Evolutionary conservation across 208 protist species (phyloP).

Genomic region (Crithidia bombi): DNA sequence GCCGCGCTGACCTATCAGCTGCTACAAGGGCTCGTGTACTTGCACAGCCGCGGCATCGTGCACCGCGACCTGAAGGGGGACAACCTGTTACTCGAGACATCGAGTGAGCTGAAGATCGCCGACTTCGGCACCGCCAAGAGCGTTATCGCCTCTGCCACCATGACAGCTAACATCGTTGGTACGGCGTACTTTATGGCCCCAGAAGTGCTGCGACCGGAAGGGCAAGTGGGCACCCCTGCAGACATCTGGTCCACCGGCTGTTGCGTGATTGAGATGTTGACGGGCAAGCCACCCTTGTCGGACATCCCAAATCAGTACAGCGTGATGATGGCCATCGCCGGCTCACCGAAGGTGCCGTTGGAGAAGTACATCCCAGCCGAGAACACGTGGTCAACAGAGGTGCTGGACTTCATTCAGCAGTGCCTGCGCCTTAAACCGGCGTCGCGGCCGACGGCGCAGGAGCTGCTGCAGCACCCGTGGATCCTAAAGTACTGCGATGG

Average conservation of each 20-base stretch:
- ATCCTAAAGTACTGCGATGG: slow-evolving; percentile 36
- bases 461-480: slow-evolving; percentile 74
- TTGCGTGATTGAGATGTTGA: slow-evolving; percentile 92
- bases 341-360: slow-evolving; percentile 48
- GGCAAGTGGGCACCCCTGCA: slow-evolving; percentile 37
- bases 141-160: slow-evolving; percentile 30
- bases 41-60: slow-evolving; percentile 83
- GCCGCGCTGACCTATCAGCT: slow-evolving; percentile 82
- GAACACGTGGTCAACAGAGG: slow-evolving; percentile 54
- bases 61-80: slow-evolving; percentile 94
- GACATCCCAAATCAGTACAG: slow-evolving; percentile 71
- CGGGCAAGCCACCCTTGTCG: slow-evolving; percentile 66
- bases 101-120: slow-evolving; percentile 79
- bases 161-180: slow-evolving; percentile 59
- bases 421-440: slow-evolving; percentile 66
- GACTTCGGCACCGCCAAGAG: slow-evolving; percentile 84
- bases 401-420: slow-evolving; percentile 59
- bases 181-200: slow-evolving; percentile 94
- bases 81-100: slow-evolving; percentile 87
- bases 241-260: slow-evolving; percentile 94
- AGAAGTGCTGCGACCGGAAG: slow-evolving; percentile 71
- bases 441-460: slow-evolving; percentile 52
- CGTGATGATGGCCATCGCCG: slow-evolving; percentile 82
- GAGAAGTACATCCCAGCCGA: slow-evolving; percentile 65
- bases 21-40: slow-evolving; percentile 79